These are phyloP conservation scores for Yarrowia keelungensis DNA, from an alignment of 805 yeast species.

Conservation along the genomic window DNA sequence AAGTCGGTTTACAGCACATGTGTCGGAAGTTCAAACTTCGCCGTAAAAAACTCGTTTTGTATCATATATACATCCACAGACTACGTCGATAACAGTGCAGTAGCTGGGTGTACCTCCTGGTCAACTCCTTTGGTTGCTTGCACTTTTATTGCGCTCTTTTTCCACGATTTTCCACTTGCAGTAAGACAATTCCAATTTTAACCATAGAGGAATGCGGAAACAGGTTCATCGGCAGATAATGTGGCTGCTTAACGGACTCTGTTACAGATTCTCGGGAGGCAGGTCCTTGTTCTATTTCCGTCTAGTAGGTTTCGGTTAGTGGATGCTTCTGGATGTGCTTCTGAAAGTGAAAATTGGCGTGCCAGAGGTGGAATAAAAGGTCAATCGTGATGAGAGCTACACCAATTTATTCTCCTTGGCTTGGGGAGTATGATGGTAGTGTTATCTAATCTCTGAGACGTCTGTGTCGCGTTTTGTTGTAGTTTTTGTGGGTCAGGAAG, in stretches of 20 bases:
- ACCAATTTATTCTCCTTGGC: too few species aligned
- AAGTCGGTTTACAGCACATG: not conserved
- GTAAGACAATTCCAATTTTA: conserved; percentile 1
- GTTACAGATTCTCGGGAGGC: too few species aligned
- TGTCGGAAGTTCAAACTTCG: not conserved
- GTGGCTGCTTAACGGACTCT: not conserved
- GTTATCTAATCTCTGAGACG: too few species aligned
- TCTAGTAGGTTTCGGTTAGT: too few species aligned
- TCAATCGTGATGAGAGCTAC: too few species aligned
- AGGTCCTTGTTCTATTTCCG: too few species aligned
- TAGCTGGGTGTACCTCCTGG: too few species aligned
- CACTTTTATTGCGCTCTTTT: not conserved
- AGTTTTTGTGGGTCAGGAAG: too few species aligned
- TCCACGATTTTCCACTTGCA: not conserved
- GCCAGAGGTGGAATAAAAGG: too few species aligned
- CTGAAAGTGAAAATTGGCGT: too few species aligned
- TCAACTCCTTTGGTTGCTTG: not conserved
- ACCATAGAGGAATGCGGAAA: not conserved
- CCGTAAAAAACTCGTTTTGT: not conserved
- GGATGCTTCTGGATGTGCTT: not conserved
- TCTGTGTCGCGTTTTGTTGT: too few species aligned
- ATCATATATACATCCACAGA: not conserved
- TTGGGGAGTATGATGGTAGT: too few species aligned
- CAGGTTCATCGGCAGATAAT: not conserved
- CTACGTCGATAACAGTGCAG: not conserved